Conservation (phyloP, 345 rosid genomes). For the Erucastrum elatum region DNA sequence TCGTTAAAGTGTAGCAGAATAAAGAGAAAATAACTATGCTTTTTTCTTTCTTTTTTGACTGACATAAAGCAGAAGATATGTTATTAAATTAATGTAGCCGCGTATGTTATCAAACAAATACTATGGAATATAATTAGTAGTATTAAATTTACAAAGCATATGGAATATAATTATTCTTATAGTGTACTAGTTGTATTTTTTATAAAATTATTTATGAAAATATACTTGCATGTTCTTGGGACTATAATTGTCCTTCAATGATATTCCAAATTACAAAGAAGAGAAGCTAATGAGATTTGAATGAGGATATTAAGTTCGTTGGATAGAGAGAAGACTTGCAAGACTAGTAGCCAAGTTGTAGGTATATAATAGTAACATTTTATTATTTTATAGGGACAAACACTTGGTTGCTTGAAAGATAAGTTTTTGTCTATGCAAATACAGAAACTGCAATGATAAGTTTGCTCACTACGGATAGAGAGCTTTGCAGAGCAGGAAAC, state of each 20-base stretch:
- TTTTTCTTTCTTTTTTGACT: slow-evolving; percentile 16
- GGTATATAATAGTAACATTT: slow-evolving; percentile 16
- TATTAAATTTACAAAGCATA: slow-evolving; percentile 29
- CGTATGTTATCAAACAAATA: slow-evolving; percentile 18
- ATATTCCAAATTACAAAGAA: slow-evolving; percentile 18
- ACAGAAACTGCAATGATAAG: slow-evolving; percentile 33
- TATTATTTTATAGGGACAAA: slow-evolving; percentile 22
- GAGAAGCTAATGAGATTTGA: slow-evolving; percentile 18
- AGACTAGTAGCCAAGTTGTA: slow-evolving; percentile 38
- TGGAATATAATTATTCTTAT: slow-evolving; percentile 13
- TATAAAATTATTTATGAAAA: not conserved
- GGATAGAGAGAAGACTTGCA: slow-evolving; percentile 7
- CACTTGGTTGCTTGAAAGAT: slow-evolving; percentile 37
- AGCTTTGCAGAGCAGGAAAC: slow-evolving; percentile 6
- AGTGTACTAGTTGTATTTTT: not conserved
- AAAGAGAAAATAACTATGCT: slow-evolving; percentile 32
- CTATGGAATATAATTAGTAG: slow-evolving; percentile 28
- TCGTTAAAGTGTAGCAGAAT: slow-evolving; percentile 36
- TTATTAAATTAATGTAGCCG: slow-evolving; percentile 22
- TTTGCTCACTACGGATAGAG: slow-evolving; percentile 7
- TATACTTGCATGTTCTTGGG: slow-evolving; percentile 36
- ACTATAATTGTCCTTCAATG: slow-evolving; percentile 27
- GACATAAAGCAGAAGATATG: slow-evolving; percentile 27
- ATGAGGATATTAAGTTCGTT: slow-evolving; percentile 15
- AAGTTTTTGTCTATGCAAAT: slow-evolving; percentile 25